Percentiles rank a stretch among this genome's conserved stretches.
Evolutionary conservation across 2,329 filamentous ascomycete genomes (phyloP).

Genomic region (Cladosporium sp.): DNA sequence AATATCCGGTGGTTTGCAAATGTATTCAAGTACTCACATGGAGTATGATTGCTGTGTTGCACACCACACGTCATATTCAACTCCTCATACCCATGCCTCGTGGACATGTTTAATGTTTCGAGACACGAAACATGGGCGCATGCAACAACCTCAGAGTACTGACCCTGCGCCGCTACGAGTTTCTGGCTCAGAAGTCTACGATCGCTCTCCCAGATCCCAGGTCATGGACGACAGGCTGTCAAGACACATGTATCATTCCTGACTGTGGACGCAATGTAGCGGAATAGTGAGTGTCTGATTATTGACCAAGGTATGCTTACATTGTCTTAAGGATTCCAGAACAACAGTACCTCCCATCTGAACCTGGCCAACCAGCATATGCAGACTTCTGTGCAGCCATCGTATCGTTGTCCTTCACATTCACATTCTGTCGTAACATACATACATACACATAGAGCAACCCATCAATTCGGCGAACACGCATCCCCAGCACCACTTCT

Average conservation of each 20-base stretch:
- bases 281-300: too few species aligned
- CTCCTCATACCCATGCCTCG: neutral
- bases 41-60: neutral
- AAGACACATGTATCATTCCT: too few species aligned
- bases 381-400: neutral
- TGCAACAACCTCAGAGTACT: neutral
- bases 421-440: neutral
- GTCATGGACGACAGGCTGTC: too few species aligned
- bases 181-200: neutral
- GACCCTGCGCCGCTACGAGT: neutral
- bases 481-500: conserved; percentile 14
- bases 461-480: neutral
- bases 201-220: neutral
- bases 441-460: neutral
- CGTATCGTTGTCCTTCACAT: neutral
- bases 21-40: neutral
- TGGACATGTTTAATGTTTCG: neutral
- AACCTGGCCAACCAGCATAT: too few species aligned
- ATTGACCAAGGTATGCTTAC: too few species aligned
- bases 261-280: too few species aligned
- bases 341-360: too few species aligned
- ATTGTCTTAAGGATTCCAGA: too few species aligned
- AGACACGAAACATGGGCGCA: neutral
- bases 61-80: neutral
- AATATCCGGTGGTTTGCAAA: too few species aligned